These are phyloP conservation scores for Blastobotrys terrestris DNA, from an alignment of 805 yeast species.

Conservation along the genomic window DNA sequence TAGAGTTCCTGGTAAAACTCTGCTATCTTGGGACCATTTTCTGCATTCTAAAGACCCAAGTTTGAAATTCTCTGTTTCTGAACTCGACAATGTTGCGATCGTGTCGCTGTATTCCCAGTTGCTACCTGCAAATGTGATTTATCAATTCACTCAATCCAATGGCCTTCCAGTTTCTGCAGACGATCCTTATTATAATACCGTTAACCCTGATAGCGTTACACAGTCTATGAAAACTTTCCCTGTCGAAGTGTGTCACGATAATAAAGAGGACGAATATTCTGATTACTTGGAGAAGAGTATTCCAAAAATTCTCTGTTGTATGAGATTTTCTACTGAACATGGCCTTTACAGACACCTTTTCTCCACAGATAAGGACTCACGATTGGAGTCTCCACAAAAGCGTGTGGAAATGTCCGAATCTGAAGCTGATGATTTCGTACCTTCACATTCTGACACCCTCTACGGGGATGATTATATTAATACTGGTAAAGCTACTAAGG, in stretches of 20 bases:
- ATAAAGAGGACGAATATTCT: neutral
- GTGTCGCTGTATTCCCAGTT: constrained; percentile 29
- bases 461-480: neutral
- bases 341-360: constrained; percentile 9
- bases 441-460: neutral
- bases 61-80: constrained; percentile 35
- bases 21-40: constrained; percentile 70
- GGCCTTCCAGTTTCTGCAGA: constrained; percentile 34
- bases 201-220: constrained; percentile 7
- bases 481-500: neutral
- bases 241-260: neutral
- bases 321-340: constrained; percentile 8
- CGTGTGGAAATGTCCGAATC: neutral
- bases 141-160: constrained; percentile 32
- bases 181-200: constrained; percentile 31
- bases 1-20: constrained; percentile 36
- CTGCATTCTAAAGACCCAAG: constrained; percentile 52
- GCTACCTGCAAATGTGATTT: constrained; percentile 31
- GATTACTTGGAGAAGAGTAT: neutral
- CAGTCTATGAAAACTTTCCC: constrained; percentile 9
- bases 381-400: neutral
- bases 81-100: constrained; percentile 17
- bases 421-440: neutral
- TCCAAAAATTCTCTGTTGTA: constrained; percentile 7
- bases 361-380: constrained; percentile 7